phyloP scores from a whole-genome alignment of 2,329 filamentous ascomycete species.

The Alternaria dauci region DNA sequence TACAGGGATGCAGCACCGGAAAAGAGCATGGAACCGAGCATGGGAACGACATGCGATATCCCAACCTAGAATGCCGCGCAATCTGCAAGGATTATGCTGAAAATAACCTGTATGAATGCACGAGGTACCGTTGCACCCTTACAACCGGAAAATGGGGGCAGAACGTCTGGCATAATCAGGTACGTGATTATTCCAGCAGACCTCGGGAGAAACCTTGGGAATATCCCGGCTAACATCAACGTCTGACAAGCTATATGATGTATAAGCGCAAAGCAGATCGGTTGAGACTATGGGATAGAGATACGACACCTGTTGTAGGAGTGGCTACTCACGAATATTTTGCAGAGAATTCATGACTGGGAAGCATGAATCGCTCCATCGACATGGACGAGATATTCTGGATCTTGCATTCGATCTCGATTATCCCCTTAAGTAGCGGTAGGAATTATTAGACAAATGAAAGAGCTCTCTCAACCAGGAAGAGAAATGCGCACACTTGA shows the following conservation, averaged over 20 bases:
- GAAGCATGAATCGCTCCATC: background rate
- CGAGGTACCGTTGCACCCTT: background rate
- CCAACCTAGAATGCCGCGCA: background rate
- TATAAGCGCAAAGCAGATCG: background rate
- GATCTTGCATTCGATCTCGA: background rate
- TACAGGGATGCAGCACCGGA: background rate
- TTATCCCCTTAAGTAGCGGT: background rate
- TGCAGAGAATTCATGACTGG: background rate
- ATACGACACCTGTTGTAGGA: too few species aligned
- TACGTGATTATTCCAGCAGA: background rate
- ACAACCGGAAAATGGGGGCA: background rate
- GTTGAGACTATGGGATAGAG: background rate
- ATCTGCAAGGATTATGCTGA: background rate
- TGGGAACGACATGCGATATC: background rate
- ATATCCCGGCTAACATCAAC: background rate
- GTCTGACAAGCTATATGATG: background rate
- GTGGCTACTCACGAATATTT: background rate
- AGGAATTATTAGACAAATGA: background rate
- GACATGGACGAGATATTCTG: background rate
- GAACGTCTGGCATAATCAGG: background rate
- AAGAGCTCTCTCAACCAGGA: background rate
- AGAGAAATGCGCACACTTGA: too few species aligned
- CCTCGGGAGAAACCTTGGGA: background rate
- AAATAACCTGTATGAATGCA: background rate
- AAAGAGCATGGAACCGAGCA: too few species aligned